Evolutionary conservation across 2,329 filamentous ascomycete genomes (phyloP), one percentile per base, ranked within the genome.

Genomic region (Graphium sp.): DNA sequence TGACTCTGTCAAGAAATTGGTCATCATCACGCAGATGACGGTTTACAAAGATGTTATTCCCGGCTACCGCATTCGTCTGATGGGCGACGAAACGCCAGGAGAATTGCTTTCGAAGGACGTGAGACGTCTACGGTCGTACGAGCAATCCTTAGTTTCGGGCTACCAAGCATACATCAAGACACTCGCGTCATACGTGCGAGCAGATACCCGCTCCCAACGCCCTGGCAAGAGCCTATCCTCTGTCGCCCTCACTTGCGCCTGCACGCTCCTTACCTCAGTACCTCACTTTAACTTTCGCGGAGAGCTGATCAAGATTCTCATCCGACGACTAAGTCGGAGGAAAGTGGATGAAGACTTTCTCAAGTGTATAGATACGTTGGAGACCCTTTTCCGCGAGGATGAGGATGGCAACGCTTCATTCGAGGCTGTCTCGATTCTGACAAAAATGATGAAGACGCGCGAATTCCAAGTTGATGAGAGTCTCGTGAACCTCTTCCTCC

Each of bases 21-120:
- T 80, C 6, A 58, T 98, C 37, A 80, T 76, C 26, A 83, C 89
- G 14, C 85, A 94, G 52, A 66, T 89, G 47, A 70, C 85, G 1
- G 73, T 95, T 9, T 98, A 87, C 61, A 93, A 87, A 49, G 89
- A 95, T 51, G 69, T 94, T 26, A 95, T 98, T 34, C 89, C 89
- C 0, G 89, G 89, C 14, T 98, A 98, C 49, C 69, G 89, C 35
- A 95, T 98, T 57, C 75, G 89, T 12, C 79, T 83, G 2, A 58
- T 83, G 4, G 61, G 66, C 1, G 82, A 91, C 34, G 77, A 83
- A 18, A 72, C 76, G 24, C 63, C 76, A 44, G 66, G 68, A 33
- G 75, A 75, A 37, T 91, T 91, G 49, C 57, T 95, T 2, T 93
- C 85, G 5, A 94, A 93, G 48, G 89, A 95, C 17, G 83, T 95